Percentiles rank a stretch among this genome's conserved stretches.
phyloP scores from a whole-genome alignment of 306 rosid species.

The Arachis hypogaea region DNA sequence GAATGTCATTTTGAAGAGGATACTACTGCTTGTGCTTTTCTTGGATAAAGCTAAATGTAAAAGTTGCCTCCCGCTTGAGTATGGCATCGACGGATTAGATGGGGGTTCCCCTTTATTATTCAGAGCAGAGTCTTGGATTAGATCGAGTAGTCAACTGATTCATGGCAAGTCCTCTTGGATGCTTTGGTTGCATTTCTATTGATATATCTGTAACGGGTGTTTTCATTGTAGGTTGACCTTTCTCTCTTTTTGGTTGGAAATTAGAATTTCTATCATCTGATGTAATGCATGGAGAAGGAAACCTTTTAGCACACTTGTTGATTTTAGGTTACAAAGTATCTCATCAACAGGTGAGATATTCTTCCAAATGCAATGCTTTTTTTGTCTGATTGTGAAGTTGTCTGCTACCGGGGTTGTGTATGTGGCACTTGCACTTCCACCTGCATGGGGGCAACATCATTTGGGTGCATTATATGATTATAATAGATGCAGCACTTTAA shows the following conservation, averaged over 20 bases:
- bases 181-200: constrained; percentile 22
- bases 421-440: background rate
- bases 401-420: background rate
- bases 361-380: constrained; percentile 32
- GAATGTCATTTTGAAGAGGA: constrained; percentile 73
- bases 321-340: constrained; percentile 78
- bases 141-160: constrained; percentile 78
- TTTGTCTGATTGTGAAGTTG: constrained; percentile 18
- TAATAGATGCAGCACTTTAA: background rate
- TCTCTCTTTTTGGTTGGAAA: constrained; percentile 51
- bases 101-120: constrained; percentile 96
- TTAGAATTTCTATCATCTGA: constrained; percentile 85
- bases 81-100: constrained; percentile 93
- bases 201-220: constrained; percentile 21
- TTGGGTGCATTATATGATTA: background rate
- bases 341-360: constrained; percentile 71
- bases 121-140: constrained; percentile 57
- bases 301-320: constrained; percentile 75
- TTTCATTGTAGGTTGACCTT: constrained; percentile 44
- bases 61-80: constrained; percentile 77
- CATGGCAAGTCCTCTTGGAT: constrained; percentile 54
- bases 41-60: constrained; percentile 86
- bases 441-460: background rate
- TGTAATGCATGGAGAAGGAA: constrained; percentile 96
- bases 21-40: constrained; percentile 74